A percentile compares a stretch with the other conserved stretches of the same genome.
Conservation (phyloP, 257 asterid species). For the Solanum habrochaites region DNA sequence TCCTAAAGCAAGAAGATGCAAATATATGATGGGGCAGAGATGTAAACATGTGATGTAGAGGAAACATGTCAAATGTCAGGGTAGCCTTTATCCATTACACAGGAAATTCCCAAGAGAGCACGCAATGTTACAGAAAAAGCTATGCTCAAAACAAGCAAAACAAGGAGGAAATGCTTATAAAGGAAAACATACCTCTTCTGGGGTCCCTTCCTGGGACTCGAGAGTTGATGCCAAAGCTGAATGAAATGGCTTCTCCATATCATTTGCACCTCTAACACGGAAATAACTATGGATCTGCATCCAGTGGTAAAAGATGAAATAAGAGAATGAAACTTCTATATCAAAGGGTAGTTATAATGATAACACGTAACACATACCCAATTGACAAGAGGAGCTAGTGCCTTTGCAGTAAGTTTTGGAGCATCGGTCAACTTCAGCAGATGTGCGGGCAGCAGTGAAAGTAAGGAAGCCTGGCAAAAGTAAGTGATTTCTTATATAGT, state of each 20-base stretch:
- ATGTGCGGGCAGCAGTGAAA: slow-evolving; percentile 70
- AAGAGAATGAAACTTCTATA: background rate
- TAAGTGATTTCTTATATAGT: slow-evolving; percentile 4
- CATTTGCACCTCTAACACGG: slow-evolving; percentile 41
- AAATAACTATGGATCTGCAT: slow-evolving; percentile 61
- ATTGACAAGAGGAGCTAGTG: slow-evolving; percentile 49
- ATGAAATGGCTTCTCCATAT: slow-evolving; percentile 48
- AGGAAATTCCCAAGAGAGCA: background rate
- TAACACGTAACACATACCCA: slow-evolving; percentile 48
- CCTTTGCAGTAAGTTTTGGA: slow-evolving; percentile 52
- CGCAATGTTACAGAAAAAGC: background rate
- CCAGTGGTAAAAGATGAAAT: slow-evolving; percentile 9
- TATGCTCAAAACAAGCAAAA: background rate
- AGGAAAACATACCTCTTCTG: slow-evolving; percentile 57
- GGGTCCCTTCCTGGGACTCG: slow-evolving; percentile 75
- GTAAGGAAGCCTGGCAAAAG: slow-evolving; percentile 76
- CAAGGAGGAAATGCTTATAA: background rate
- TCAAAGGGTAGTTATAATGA: background rate
- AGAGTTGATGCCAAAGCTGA: slow-evolving; percentile 57
- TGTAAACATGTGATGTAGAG: background rate
- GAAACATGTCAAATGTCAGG: background rate
- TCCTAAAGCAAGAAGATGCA: background rate
- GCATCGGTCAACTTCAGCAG: slow-evolving; percentile 53
- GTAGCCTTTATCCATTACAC: background rate
- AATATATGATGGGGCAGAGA: background rate